Conservation (phyloP, 106 monocot genomes). For the Phalaenopsis aphrodite region DNA sequence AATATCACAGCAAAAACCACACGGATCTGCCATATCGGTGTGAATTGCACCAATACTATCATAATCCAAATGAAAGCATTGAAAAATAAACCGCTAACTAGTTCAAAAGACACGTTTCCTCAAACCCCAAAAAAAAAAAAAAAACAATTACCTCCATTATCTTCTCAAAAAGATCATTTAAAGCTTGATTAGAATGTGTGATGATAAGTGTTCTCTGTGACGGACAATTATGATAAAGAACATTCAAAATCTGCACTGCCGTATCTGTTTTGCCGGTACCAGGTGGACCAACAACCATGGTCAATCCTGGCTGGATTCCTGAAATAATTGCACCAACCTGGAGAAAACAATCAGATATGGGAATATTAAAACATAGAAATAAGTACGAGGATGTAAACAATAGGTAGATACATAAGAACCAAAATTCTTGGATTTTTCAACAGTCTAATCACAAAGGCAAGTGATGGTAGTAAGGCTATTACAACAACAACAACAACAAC, state of each 20-base stretch:
- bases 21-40: not conserved
- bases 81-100: not conserved
- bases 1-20: not conserved
- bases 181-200: constrained; percentile 97
- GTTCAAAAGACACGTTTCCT: not conserved
- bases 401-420: not conserved
- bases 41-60: not conserved
- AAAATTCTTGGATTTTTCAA: not conserved
- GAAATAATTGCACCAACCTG: constrained; percentile 99
- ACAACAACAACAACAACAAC: no score
- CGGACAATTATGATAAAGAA: constrained; percentile 97
- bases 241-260: constrained; percentile 96
- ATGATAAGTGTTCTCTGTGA: constrained; percentile 98
- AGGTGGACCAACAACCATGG: constrained; percentile 99
- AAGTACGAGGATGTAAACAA: not conserved
- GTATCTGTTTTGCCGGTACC: constrained; percentile 99
- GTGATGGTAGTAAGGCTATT: not conserved
- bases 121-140: not conserved
- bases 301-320: constrained; percentile 95
- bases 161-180: constrained; percentile 99
- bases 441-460: not conserved
- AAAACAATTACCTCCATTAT: constrained; percentile 76
- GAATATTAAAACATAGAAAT: not conserved
- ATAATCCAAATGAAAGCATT: not conserved
- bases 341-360: not conserved